Evolutionary conservation across 2,329 filamentous ascomycete species (phyloP), one percentile per base, ranked within the genome.

Genomic region (Bertia moriformis): DNA sequence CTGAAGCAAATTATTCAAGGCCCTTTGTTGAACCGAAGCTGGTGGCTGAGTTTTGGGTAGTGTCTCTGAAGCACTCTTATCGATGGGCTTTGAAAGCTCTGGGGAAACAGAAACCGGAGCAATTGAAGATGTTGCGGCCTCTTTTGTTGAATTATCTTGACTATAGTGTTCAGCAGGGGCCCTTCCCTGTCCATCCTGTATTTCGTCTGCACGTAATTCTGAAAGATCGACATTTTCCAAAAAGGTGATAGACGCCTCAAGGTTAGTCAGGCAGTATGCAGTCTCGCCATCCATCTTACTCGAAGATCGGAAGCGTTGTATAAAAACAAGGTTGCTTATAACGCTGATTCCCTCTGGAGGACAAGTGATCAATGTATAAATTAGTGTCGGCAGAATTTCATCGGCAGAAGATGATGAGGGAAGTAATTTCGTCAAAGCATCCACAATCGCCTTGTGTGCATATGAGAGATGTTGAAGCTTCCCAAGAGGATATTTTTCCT

Each of bases 141-240:
- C 32, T 13, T 35, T 35, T 7, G 22, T 27, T 7, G 22, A n/a
- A 7, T 35, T 35, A 7, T 10, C 7, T 12, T 10, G 32, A 17
- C 7, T 7, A 27, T 10, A 7, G 7, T n/a, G 7, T 27, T 27
- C 22, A 10, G 22, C 7, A 27, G 22, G 22, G 22, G 22, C n/a
- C 22, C 68, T 71, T 13, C 55, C 49, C 4, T 65, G 61, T 3
- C 65, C 60, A 48, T 67, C 58, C 15, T 35, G 32, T 7, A 15
- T 7, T 17, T 75, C 73, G 42, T 77, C 71, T 5, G 68, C 66
- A 29, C 73, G 64, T 4, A 79, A 55, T 15, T 69, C 76, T 2
- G 73, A 71, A n/a, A 80, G 59, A 51, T 80, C 75, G 19, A 80
- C 74, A 18, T 75, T 78, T 47, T 80, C 75, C 19, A 80, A 55